Conservation (phyloP, 2,329 filamentous ascomycete genomes). For the Cordyceps pruinosa region DNA sequence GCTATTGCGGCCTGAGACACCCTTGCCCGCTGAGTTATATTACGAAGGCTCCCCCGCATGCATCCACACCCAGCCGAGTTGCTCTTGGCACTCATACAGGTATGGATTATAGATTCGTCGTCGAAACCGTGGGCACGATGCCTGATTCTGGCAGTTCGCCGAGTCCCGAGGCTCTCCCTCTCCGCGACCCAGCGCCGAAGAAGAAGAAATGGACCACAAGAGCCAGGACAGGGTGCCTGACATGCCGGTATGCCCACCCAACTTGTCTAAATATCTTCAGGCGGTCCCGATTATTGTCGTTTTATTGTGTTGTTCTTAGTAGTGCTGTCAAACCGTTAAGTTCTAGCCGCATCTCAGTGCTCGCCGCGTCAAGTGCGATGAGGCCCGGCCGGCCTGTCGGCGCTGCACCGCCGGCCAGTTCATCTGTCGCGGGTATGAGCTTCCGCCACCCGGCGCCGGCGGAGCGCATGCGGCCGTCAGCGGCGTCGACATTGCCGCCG, state of each 20-base stretch:
- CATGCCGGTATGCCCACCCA: not conserved
- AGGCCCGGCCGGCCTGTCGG: not conserved
- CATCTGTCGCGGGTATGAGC: not conserved
- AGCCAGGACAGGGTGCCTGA: constrained; percentile 1
- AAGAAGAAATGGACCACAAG: not conserved
- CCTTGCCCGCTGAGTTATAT: not conserved
- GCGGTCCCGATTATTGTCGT: not conserved
- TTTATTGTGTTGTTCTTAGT: not conserved
- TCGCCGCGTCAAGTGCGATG: not conserved
- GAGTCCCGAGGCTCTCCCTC: not conserved
- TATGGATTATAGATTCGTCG: not conserved
- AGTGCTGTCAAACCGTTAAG: not conserved
- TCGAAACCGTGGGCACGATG: not conserved
- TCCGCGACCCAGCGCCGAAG: not conserved
- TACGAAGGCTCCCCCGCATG: not conserved
- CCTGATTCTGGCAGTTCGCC: not conserved
- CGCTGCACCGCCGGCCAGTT: not conserved
- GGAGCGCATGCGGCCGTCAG: not conserved
- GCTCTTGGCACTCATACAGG: not conserved
- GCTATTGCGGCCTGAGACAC: not conserved
- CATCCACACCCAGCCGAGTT: not conserved
- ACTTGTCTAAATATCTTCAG: not conserved
- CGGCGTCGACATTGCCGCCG: not conserved
- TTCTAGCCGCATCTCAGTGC: not conserved
- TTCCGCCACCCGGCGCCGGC: not conserved